Base-by-base conservation (phyloP, 805 yeast genomes). In the Lachancea dasiensis region DNA sequence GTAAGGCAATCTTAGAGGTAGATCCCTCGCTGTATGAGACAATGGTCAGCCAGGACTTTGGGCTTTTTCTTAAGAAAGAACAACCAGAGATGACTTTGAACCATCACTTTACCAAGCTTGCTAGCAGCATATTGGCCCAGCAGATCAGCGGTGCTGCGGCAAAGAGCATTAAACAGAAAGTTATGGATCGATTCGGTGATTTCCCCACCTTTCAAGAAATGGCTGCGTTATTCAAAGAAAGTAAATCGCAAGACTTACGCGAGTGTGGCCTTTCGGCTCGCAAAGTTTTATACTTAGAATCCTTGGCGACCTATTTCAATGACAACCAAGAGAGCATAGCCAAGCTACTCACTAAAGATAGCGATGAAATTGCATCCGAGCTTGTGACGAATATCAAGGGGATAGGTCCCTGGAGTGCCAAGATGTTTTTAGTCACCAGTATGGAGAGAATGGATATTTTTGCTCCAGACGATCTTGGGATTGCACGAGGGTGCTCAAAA, bases 101-200 rank as follows among this genome's bases (percentile, higher is more conserved):
- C 10, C 61, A 56, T 34, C 68, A 70, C 36, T 73, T 69, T 43
- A 58, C 59, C 16, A 61, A 64, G 14, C 52, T 76, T 6, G 66
- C 66, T 1, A 58, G 67, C 29, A 68, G 75, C 4, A 73, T 84
- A 3, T 72, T 83, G 3, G 70, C 81, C 0, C 92, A 84, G 56
- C 92, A 83, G 54, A 74, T 84, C 8, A 77, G 84, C 46, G 95
- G 95, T 1, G 70, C 75, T 0, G 94, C 96, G 1, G 95, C 96
- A 0, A 57, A 51, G 7, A 70, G 87, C 1, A 83, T 87, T 21
- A 68, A 71, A 40, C 42, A 44, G 8, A 70, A 73, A 46, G 70
- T 84, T 39, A 51, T 52, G 14, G 50, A 54, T 14, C 42, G 60
- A 11, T 72, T 63, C 44, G 62, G 50, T 11, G 62, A 51, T 13